A percentile compares a stretch with the other conserved stretches of the same genome.
These are phyloP conservation scores for Cryptococcus hybrid DNA, from an alignment of 1,284 basidiomycete species.

Conservation along the genomic window DNA sequence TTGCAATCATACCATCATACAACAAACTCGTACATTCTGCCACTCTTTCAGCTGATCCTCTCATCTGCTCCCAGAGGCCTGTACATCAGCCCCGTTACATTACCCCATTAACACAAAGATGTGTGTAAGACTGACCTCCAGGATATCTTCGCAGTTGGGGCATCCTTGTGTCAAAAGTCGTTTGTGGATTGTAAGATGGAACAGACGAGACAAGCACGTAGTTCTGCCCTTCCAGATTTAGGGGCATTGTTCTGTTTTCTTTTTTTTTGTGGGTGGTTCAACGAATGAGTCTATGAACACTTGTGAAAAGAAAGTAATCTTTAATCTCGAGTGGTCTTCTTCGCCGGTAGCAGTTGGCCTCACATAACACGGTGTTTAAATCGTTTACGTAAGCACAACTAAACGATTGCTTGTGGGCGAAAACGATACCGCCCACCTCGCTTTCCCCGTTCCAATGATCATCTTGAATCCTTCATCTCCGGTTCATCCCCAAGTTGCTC, in stretches of 20 bases:
- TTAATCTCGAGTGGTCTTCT: neutral
- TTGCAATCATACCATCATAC: constrained; percentile 89
- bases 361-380: too few relatives aligned
- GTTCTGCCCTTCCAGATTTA: constrained; percentile 47
- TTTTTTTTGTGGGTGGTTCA: neutral
- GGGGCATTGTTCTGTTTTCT: constrained; percentile 24
- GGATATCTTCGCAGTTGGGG: constrained; percentile 94
- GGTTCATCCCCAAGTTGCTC: neutral
- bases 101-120: neutral
- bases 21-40: constrained; percentile 86
- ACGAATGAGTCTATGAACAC: neutral
- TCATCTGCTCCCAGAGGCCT: constrained; percentile 62
- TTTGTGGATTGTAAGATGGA: constrained; percentile 80
- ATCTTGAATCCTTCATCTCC: too few relatives aligned
- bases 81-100: neutral
- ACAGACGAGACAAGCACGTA: constrained; percentile 89
- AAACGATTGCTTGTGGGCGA: too few relatives aligned
- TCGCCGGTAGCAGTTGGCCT: too few relatives aligned
- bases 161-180: constrained; percentile 87
- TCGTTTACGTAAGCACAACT: too few relatives aligned
- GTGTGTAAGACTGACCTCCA: constrained; percentile 63
- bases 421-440: too few relatives aligned
- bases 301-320: neutral
- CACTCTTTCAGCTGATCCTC: constrained; percentile 79
- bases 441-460: too few relatives aligned